phyloP scores from a whole-genome alignment of 768 basidiomycete genomes.

The Rhodocollybia butyracea region DNA sequence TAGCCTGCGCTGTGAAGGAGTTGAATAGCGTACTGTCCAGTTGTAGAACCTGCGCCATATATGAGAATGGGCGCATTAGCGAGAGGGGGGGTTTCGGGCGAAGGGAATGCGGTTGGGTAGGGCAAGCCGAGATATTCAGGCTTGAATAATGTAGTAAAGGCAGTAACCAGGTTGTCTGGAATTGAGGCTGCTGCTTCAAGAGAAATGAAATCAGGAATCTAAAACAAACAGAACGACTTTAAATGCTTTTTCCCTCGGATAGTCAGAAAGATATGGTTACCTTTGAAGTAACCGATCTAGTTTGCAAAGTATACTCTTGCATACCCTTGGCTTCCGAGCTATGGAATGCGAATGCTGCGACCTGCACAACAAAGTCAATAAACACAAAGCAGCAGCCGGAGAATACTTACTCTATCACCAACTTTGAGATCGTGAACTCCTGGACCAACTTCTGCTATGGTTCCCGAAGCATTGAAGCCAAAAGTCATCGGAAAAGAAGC shows the following conservation, averaged over 20 bases:
- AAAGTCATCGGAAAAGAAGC: slow-evolving; percentile 33
- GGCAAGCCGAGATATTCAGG: slow-evolving; percentile 30
- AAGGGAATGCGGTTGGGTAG: slow-evolving; percentile 28
- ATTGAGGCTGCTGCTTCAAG: slow-evolving; percentile 36
- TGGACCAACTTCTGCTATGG: slow-evolving; percentile 31
- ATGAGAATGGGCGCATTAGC: slow-evolving; percentile 35
- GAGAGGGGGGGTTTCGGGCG: slow-evolving; percentile 23
- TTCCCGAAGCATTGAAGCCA: slow-evolving; percentile 37
- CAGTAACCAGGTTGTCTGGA: slow-evolving; percentile 40
- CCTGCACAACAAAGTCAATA: slow-evolving; percentile 11
- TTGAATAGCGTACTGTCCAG: slow-evolving; percentile 35
- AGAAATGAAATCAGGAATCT: slow-evolving; percentile 39
- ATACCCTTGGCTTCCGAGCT: slow-evolving; percentile 25
- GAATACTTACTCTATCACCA: slow-evolving; percentile 35
- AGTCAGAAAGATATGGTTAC: slow-evolving; percentile 17
- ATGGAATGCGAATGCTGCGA: slow-evolving; percentile 24
- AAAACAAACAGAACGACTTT: background rate
- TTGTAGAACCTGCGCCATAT: slow-evolving; percentile 41
- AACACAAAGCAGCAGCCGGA: background rate
- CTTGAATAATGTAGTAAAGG: slow-evolving; percentile 38
- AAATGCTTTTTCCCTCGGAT: too few species aligned
- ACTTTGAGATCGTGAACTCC: slow-evolving; percentile 29
- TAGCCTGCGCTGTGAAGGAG: slow-evolving; percentile 42
- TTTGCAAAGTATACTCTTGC: slow-evolving; percentile 34
- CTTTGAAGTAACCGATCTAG: slow-evolving; percentile 31